Conservation (phyloP, 1,284 basidiomycete species). For the Cystobasidiaceae sp. region DNA sequence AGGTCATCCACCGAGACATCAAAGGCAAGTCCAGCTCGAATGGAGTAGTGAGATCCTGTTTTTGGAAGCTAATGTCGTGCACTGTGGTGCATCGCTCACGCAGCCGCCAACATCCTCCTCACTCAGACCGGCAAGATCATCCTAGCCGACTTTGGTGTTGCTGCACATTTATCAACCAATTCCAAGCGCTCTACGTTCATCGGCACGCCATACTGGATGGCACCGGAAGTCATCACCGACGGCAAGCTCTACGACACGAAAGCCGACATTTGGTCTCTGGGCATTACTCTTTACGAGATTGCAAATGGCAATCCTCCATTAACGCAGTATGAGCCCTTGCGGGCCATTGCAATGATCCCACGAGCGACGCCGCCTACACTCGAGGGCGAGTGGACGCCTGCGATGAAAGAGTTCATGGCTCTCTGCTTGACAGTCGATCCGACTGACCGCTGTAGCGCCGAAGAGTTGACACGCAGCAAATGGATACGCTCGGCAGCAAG, state of each 20-base stretch:
- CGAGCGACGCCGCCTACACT: conserved; percentile 77
- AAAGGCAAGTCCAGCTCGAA: conserved; percentile 62
- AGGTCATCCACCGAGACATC: conserved; percentile 94
- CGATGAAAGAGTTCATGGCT: conserved; percentile 83
- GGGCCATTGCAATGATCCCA: conserved; percentile 87
- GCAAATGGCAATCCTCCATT: conserved; percentile 79
- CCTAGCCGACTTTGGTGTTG: conserved; percentile 95
- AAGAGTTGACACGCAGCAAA: conserved; percentile 82
- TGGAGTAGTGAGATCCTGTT: too few relatives aligned
- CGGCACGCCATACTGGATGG: conserved; percentile 99
- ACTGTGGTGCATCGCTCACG: not conserved
- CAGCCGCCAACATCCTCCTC: conserved; percentile 86
- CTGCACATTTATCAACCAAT: conserved; percentile 76
- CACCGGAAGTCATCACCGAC: conserved; percentile 87
- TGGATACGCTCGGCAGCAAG: conserved; percentile 82
- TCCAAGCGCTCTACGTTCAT: conserved; percentile 84
- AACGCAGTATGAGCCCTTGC: conserved; percentile 76
- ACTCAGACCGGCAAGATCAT: conserved; percentile 81
- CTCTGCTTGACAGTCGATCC: conserved; percentile 81
- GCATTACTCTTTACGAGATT: conserved; percentile 93
- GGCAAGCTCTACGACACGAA: conserved; percentile 85
- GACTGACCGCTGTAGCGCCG: conserved; percentile 72
- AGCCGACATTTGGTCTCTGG: conserved; percentile 94
- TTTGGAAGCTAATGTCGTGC: not conserved
- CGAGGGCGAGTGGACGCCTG: conserved; percentile 67